phyloP scores from a whole-genome alignment of 106 monocot species.

The Apostasia ramifera region DNA sequence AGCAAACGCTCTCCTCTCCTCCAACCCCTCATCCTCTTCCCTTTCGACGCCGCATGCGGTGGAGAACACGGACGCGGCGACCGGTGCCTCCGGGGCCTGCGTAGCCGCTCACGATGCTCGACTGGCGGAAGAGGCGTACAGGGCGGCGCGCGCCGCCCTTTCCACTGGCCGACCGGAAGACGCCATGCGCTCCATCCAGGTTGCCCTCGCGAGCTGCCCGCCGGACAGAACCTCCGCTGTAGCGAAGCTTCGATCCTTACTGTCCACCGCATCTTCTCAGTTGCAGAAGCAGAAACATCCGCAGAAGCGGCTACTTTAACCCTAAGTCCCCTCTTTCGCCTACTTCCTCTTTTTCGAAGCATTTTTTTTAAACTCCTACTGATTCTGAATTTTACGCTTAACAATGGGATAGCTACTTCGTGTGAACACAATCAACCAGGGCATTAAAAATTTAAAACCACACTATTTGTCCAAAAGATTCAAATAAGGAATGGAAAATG shows the following conservation, averaged over 20 bases:
- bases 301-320: neutral
- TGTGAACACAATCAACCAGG: too few species aligned
- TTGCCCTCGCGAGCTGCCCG: conserved; percentile 17
- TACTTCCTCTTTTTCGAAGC: too few species aligned
- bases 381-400: too few species aligned
- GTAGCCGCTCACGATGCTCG: conserved; percentile 1
- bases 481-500: too few species aligned
- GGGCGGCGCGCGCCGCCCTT: conserved; percentile 14
- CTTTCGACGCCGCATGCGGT: neutral
- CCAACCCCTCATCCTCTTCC: neutral
- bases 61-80: neutral
- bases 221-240: conserved; percentile 13
- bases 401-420: too few species aligned
- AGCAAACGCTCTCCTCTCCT: conserved; percentile 9
- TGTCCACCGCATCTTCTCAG: conserved; percentile 6
- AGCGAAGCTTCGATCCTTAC: conserved; percentile 7
- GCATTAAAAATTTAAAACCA: too few species aligned
- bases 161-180: conserved; percentile 10
- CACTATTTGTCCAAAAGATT: too few species aligned
- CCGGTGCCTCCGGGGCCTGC: neutral
- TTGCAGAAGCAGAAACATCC: conserved; percentile 11
- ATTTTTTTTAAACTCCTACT: too few species aligned
- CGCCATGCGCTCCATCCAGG: conserved; percentile 6
- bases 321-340: too few species aligned
- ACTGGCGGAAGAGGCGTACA: conserved; percentile 19